Conservation (phyloP, 306 rosid species). For the Medicago ruthenica region DNA sequence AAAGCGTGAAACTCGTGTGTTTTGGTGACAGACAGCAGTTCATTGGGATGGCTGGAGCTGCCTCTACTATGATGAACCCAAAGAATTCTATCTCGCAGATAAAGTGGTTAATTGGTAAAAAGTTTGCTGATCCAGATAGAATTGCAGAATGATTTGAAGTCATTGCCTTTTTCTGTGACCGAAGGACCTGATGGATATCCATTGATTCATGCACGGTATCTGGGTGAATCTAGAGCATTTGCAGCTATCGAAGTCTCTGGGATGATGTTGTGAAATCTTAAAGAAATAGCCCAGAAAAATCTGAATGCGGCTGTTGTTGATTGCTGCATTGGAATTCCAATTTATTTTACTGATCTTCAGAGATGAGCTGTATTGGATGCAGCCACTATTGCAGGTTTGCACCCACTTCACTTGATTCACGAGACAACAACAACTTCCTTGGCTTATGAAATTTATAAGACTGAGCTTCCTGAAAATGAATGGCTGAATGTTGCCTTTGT, state of each 20-base stretch:
- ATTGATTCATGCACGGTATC: conserved; percentile 70
- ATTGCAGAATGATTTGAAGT: conserved; percentile 76
- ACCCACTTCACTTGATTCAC: too few relatives aligned
- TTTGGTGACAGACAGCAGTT: conserved; percentile 95
- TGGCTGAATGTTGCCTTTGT: conserved; percentile 89
- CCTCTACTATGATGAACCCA: conserved; percentile 93
- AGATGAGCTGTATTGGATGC: too few relatives aligned
- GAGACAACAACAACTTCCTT: conserved; percentile 96
- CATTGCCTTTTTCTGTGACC: conserved; percentile 65
- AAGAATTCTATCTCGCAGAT: conserved; percentile 88
- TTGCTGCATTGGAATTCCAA: too few relatives aligned
- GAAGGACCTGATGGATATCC: conserved; percentile 95
- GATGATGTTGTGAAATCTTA: conserved; percentile 81
- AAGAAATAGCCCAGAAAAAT: too few relatives aligned
- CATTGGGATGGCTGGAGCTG: conserved; percentile 94
- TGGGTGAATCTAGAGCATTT: conserved; percentile 73
- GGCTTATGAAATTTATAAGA: conserved; percentile 95
- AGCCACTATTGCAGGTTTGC: too few relatives aligned
- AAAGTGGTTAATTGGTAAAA: conserved; percentile 74
- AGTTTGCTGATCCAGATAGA: conserved; percentile 83
- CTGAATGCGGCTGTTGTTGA: too few relatives aligned
- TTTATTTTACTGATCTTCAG: too few relatives aligned
- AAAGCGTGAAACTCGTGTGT: conserved; percentile 94
- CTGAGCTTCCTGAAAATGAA: conserved; percentile 86
- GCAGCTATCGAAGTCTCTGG: conserved; percentile 85